Conservation (phyloP, 768 basidiomycete genomes). For the Epithele typhae region DNA sequence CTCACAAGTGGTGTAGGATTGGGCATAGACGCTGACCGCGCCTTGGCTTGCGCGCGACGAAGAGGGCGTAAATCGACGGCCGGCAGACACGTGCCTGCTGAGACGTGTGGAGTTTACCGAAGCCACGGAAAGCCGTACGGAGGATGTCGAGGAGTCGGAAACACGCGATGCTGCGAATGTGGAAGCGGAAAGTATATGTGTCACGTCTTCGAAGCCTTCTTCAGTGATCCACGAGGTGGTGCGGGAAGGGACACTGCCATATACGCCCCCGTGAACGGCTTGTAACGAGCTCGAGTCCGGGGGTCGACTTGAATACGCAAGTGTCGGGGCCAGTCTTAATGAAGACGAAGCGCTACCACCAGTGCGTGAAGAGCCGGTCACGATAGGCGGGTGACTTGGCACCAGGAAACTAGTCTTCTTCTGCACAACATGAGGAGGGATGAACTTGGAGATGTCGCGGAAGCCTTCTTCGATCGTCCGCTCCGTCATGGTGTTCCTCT, state of each 20-base stretch:
- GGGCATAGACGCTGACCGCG: slow-evolving; percentile 21
- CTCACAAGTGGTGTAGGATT: slow-evolving; percentile 25
- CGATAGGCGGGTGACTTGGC: slow-evolving; percentile 1
- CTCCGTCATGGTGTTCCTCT: neutral
- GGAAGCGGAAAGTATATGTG: slow-evolving; percentile 21
- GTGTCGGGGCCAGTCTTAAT: too few species aligned
- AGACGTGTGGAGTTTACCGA: too few species aligned
- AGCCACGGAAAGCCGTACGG: neutral
- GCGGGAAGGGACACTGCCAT: neutral
- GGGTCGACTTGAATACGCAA: too few species aligned
- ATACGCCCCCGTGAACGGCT: slow-evolving; percentile 4
- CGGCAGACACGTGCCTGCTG: too few species aligned
- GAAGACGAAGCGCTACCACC: too few species aligned
- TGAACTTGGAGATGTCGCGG: neutral
- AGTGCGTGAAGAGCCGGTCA: slow-evolving; percentile 13
- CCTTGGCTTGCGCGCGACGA: slow-evolving; percentile 21
- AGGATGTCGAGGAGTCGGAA: neutral
- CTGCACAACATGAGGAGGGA: neutral
- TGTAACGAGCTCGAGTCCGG: slow-evolving; percentile 9
- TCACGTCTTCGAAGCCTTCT: slow-evolving; percentile 22
- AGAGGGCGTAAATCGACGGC: too few species aligned
- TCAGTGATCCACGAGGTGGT: neutral
- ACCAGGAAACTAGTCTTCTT: neutral
- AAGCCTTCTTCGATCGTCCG: slow-evolving; percentile 8
- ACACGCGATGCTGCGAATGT: slow-evolving; percentile 3